Percentiles rank a stretch among this genome's conserved stretches.
Evolutionary conservation across 495 filamentous ascomycete genomes (phyloP).

Genomic region (Penicillium riverlandense): DNA sequence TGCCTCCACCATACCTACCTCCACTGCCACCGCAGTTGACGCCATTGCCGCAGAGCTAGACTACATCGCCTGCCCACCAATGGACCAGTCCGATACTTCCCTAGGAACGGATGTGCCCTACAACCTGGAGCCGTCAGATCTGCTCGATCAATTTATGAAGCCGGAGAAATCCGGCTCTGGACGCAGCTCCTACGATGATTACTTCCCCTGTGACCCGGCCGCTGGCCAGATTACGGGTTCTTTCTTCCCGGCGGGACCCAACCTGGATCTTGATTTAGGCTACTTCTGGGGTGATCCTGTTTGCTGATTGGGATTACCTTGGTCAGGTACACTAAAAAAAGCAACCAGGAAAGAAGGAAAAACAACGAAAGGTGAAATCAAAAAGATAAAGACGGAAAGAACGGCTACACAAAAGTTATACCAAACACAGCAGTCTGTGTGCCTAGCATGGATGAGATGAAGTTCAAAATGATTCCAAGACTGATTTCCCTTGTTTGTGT

Average conservation of each 20-base stretch:
- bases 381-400: neutral
- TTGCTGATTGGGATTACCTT: conserved; percentile 9
- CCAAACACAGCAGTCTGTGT: neutral
- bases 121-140: conserved; percentile 16
- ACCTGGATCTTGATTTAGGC: conserved; percentile 28
- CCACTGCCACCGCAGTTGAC: conserved; percentile 7
- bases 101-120: conserved; percentile 12
- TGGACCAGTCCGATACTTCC: conserved; percentile 14
- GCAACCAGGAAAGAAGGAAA: neutral
- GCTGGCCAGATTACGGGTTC: conserved; percentile 37
- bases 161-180: conserved; percentile 14
- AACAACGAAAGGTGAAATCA: neutral
- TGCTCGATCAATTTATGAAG: conserved; percentile 20
- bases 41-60: conserved; percentile 17
- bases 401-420: neutral
- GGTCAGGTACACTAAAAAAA: neutral
- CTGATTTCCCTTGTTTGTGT: no score
- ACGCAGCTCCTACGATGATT: conserved; percentile 23
- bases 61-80: conserved; percentile 20
- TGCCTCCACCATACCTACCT: conserved; percentile 4
- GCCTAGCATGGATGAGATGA: no score
- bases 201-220: conserved; percentile 30
- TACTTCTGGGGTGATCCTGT: conserved; percentile 29
- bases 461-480: no score
- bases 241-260: conserved; percentile 27